Percentiles rank a stretch among this genome's conserved stretches.
Evolutionary conservation across 208 protist species (phyloP).

Genomic region (Acanthamoeba culbertsoni): DNA sequence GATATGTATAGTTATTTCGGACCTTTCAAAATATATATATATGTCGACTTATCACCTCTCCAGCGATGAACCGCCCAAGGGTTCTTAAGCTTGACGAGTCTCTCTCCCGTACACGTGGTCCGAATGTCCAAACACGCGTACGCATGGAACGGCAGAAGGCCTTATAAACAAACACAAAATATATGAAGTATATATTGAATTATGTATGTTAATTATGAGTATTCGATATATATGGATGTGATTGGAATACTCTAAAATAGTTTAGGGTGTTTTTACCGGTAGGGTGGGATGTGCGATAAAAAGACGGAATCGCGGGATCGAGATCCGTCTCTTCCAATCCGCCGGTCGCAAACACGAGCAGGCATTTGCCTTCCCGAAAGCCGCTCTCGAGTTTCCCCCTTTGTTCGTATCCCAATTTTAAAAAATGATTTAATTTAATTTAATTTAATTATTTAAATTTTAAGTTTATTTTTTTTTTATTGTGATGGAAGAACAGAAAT

Average conservation of each 20-base stretch:
- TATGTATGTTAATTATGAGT: too few species aligned
- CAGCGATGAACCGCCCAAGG: slow-evolving; percentile 28
- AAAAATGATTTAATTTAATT: too few species aligned
- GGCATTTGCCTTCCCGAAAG: slow-evolving; percentile 4
- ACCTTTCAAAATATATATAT: not conserved
- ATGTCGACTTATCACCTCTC: not conserved
- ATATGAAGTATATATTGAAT: not conserved
- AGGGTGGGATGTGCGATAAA: not conserved
- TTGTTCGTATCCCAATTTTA: too few species aligned
- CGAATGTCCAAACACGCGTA: slow-evolving; percentile 52
- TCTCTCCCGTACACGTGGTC: not conserved
- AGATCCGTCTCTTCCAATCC: not conserved
- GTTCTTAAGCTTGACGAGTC: slow-evolving; percentile 55
- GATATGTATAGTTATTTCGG: not conserved
- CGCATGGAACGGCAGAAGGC: slow-evolving; percentile 31
- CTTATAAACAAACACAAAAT: not conserved
- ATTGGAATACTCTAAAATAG: too few species aligned
- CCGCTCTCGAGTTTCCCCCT: not conserved
- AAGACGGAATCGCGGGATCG: not conserved
- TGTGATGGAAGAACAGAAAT: too few species aligned
- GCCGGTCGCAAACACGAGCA: slow-evolving; percentile 14
- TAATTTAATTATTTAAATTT: too few species aligned
- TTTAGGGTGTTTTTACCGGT: too few species aligned
- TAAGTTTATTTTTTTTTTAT: too few species aligned
- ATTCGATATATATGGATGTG: too few species aligned